Evolutionary conservation across 345 rosid species (phyloP), one percentile per base, ranked within the genome.

Genomic region (Euclidium syriacum): DNA sequence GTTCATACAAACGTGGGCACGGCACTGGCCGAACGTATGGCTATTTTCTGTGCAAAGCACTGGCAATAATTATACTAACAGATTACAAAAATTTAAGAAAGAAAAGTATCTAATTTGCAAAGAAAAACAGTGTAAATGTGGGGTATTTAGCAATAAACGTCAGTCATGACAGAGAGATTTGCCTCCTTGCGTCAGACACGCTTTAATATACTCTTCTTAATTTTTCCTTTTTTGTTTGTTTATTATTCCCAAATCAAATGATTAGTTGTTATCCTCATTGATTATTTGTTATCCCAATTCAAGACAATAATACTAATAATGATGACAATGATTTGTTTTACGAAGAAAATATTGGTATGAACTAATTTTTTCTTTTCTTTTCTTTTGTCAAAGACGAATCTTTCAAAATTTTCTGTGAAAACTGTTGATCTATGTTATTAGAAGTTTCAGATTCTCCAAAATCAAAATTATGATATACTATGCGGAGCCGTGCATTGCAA

Each of bases 181-280:
- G 74, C 68, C 63, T 70, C 68, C 68, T 62, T 3, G 63, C 68
- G 51, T 61, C 73, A 69, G 73, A 69, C 73, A 69, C 62, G 68
- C 73, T 61, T 70, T 53, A 15, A 62, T 53, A 62, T 62, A 3
- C 10, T 42, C 48, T 52, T 51, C 62, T 35, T 67, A 39, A 33
- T 68, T 33, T 40, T 41, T 22, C 17, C 15, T 11, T 50, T 41
- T 59, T 12, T 33, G 47, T 42, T 51, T 68, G 38, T 60, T 68
- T 60, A 57, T 38, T 47, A 52, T 51, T 51, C 38, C 23, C 61
- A 34, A 60, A 51, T 67, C 72, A 67, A 67, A 67, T 58, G 72
- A 67, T 67, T 59, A 59, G 65, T 43, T 59, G 64, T 59, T 59
- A 59, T 58, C 64, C 50, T 58, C 63, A 17, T 27, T 41, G 51